Base-by-base conservation (phyloP, 176 grass and related monocot genomes). In the Phragmites australis region DNA sequence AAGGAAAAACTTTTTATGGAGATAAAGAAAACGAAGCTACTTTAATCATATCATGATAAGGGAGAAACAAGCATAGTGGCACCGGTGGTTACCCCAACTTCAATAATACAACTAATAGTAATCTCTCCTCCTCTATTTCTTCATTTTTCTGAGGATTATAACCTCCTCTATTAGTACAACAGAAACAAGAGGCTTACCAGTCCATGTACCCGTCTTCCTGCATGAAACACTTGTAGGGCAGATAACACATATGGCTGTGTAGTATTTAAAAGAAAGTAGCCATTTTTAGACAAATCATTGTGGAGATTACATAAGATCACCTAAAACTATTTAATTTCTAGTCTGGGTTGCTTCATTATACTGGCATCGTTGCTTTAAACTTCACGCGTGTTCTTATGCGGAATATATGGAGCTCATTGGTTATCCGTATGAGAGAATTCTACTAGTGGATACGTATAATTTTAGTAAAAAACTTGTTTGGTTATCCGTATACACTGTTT, bases 41-140 rank as follows among this genome's bases (percentile, higher is more conserved):
- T 77, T 77, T 77, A 82, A 82, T 82, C 52, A 82, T 62, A 23
- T 32, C 45, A 55, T 59, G 29, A 44, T 70, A 50, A 70, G 54
- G 52, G 6, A n/a, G 42, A 70, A 74, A 71, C 34, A 62, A 53
- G 55, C 55, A 45, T n/a, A 57, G 61, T 44, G 65, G 71, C 27
- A 76, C 8, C 67, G 57, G 73, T 77, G 55, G 73, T 70, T 87
- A 75, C 51, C 77, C 42, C 39, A 67, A 37, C 16, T 19, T 61
- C 66, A 50, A 25, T 2, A 84, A 51, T 37, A 5, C n/a, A n/a
- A n/a, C 34, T 37, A 37, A 37, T 5, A 37, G 34, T 37, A 37
- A 5, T 8, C 43, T 14, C 8, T 75, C 22, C 69, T 42, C 57
- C 2, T 44, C 37, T 68, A 6, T 51, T 19, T n/a, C n/a, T n/a